Evolutionary conservation across 1,284 basidiomycete genomes (phyloP).

Genomic region (Grifola frondosa): DNA sequence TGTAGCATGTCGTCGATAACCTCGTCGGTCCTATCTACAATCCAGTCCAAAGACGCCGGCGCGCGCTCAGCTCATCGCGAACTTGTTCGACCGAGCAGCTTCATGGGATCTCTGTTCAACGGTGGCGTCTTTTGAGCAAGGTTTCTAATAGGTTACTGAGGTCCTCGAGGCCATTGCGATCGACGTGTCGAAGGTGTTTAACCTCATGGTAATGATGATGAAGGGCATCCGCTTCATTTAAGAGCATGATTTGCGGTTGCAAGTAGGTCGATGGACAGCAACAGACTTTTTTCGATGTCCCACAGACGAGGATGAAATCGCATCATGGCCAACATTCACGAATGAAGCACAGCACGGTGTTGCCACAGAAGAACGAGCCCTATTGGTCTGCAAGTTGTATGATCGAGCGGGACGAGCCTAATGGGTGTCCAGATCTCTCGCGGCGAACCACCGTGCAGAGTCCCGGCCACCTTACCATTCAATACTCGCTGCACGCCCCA

Average conservation of each 20-base stretch:
- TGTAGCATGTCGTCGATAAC: constrained; percentile 69
- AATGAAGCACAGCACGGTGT: too few relatives aligned
- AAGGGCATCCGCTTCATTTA: constrained; percentile 59
- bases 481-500: too few relatives aligned
- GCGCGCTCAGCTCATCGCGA: constrained; percentile 76
- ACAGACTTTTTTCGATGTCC: constrained; percentile 60
- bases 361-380: too few relatives aligned
- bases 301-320: too few relatives aligned
- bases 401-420: too few relatives aligned
- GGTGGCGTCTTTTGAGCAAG: constrained; percentile 61
- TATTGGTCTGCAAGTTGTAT: too few relatives aligned
- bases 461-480: too few relatives aligned
- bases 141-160: constrained; percentile 68
- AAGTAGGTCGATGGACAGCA: constrained; percentile 56
- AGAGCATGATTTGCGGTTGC: constrained; percentile 62
- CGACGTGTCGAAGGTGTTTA: constrained; percentile 87
- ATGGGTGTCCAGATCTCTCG: too few relatives aligned
- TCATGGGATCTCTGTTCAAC: constrained; percentile 55
- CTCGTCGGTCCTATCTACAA: constrained; percentile 65
- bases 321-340: too few relatives aligned
- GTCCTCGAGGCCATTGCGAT: constrained; percentile 84
- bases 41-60: constrained; percentile 85
- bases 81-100: constrained; percentile 59
- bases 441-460: too few relatives aligned
- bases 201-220: constrained; percentile 73